Percentiles rank a stretch among this genome's conserved stretches.
Evolutionary conservation across 495 filamentous ascomycete species (phyloP).

Genomic region (Poronia punctata): DNA sequence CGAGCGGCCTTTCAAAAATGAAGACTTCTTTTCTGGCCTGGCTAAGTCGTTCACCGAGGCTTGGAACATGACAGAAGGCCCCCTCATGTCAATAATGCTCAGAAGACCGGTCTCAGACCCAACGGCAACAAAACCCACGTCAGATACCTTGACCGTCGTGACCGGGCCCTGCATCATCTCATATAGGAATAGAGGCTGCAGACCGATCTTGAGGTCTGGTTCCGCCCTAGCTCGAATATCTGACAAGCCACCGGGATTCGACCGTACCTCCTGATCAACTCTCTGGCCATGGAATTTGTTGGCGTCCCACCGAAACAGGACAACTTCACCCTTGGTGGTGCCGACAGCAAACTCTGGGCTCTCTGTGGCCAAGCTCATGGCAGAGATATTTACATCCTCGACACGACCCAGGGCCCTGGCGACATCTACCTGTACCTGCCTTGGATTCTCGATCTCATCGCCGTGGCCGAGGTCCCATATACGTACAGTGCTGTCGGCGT

Average conservation of each 20-base stretch:
- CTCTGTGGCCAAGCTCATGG: slow-evolving; percentile 65
- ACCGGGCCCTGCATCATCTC: slow-evolving; percentile 75
- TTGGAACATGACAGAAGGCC: slow-evolving; percentile 79
- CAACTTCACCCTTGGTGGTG: slow-evolving; percentile 70
- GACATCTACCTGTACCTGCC: slow-evolving; percentile 76
- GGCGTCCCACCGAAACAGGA: slow-evolving; percentile 78
- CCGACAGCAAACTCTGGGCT: slow-evolving; percentile 83
- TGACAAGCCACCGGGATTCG: slow-evolving; percentile 57
- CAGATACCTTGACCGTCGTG: slow-evolving; percentile 70
- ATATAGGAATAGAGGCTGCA: slow-evolving; percentile 73
- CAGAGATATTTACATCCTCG: slow-evolving; percentile 68
- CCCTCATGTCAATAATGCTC: slow-evolving; percentile 76
- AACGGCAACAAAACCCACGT: slow-evolving; percentile 83
- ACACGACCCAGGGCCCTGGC: slow-evolving; percentile 72
- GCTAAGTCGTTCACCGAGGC: slow-evolving; percentile 58
- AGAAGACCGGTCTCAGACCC: slow-evolving; percentile 77
- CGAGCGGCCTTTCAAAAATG: slow-evolving; percentile 46
- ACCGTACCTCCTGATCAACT: slow-evolving; percentile 28
- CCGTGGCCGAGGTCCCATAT: slow-evolving; percentile 87
- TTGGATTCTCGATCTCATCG: slow-evolving; percentile 86
- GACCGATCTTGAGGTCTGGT: slow-evolving; percentile 69
- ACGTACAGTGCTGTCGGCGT: slow-evolving; percentile 79
- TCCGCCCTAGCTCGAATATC: slow-evolving; percentile 69
- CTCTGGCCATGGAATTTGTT: slow-evolving; percentile 60
- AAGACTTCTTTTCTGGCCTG: slow-evolving; percentile 62